phyloP scores from a whole-genome alignment of 352 stramenopile genomes.

The Lagenidium sp. region DNA sequence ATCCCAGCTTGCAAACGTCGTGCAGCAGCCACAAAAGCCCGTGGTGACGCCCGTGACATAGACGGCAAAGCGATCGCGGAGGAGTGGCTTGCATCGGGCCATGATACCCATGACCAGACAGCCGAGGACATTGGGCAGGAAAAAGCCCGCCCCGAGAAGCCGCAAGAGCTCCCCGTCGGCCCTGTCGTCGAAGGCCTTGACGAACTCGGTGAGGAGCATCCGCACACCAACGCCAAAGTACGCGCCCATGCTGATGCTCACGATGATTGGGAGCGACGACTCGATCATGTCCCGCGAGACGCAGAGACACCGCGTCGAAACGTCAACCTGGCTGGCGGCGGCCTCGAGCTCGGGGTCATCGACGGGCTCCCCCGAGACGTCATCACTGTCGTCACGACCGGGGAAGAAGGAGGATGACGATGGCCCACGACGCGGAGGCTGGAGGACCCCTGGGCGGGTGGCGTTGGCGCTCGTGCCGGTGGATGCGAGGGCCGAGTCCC shows the following conservation, averaged over 20 bases:
- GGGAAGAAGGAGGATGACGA: conserved; percentile 2
- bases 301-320: conserved; percentile 7
- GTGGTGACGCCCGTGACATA: conserved; percentile 19
- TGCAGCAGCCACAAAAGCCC: conserved; percentile 25
- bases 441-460: no score
- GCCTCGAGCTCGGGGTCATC: conserved; percentile 10
- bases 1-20: conserved; percentile 24
- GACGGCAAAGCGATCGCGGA: conserved; percentile 10
- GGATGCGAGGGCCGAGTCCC: no score
- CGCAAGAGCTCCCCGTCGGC: conserved; percentile 1
- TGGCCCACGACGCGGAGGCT: no score
- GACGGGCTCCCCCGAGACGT: conserved; percentile 7
- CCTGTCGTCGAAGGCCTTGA: conserved; percentile 1
- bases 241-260: conserved; percentile 12
- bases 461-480: no score
- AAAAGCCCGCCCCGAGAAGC: conserved; percentile 13
- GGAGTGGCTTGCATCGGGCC: conserved; percentile 13
- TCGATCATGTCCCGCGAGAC: conserved; percentile 7
- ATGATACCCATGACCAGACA: conserved; percentile 21
- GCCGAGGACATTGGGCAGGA: conserved; percentile 18
- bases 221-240: conserved; percentile 13
- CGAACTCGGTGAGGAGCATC: conserved; percentile 14
- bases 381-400: conserved; percentile 3
- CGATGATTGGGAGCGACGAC: conserved; percentile 8
- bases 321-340: conserved; percentile 4